A percentile compares a stretch with the other conserved stretches of the same genome.
These are phyloP conservation scores for Phoenix dactylifera DNA, from an alignment of 176 grass and related monocot genomes.

Conservation along the genomic window DNA sequence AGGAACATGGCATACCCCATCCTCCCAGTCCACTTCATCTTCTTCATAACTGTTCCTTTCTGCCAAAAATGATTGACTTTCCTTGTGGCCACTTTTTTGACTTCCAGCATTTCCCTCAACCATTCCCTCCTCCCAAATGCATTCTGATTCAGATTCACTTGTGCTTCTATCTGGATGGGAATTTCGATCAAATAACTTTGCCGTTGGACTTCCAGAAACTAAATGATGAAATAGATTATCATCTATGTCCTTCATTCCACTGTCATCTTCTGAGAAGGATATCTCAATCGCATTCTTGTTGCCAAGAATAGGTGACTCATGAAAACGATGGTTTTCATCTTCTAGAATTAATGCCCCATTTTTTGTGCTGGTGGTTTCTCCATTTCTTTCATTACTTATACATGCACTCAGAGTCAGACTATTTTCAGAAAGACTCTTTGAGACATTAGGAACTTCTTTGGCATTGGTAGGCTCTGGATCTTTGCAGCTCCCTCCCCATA, in stretches of 20 bases:
- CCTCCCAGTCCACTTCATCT: constrained; percentile 72
- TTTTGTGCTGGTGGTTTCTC: constrained; percentile 19
- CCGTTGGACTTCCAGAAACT: constrained; percentile 39
- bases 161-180: constrained; percentile 22
- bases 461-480: constrained; percentile 27
- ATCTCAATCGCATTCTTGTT: constrained; percentile 63
- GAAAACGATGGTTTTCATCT: constrained; percentile 17
- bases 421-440: constrained; percentile 41
- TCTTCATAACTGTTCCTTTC: constrained; percentile 28
- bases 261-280: constrained; percentile 65
- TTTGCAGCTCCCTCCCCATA: constrained; percentile 15
- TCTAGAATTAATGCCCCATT: constrained; percentile 11
- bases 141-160: constrained; percentile 47
- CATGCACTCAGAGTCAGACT: constrained; percentile 16
- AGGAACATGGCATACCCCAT: constrained; percentile 43
- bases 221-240: constrained; percentile 80
- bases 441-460: constrained; percentile 32
- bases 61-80: constrained; percentile 22
- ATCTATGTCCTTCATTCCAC: constrained; percentile 39
- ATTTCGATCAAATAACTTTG: constrained; percentile 19
- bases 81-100: constrained; percentile 15
- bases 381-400: constrained; percentile 25
- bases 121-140: constrained; percentile 65
- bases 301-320: constrained; percentile 18
- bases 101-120: constrained; percentile 21